Conservation (phyloP, 305 asterid genomes). For the Ajuga reptans region DNA sequence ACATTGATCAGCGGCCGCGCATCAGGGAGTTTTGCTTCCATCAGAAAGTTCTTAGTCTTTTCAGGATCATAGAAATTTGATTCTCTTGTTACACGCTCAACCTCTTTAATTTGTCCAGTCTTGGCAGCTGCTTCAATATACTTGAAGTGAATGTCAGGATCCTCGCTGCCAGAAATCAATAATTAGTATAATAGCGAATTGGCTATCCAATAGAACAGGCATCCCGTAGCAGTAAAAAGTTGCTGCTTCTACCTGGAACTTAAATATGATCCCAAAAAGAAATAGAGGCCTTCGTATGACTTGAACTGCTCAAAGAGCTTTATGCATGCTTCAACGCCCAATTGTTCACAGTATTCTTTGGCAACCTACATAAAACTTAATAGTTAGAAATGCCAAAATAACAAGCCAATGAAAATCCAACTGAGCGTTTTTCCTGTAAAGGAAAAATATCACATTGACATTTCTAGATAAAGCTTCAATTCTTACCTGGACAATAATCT, state of each 20-base stretch:
- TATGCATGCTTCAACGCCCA: conserved; percentile 92
- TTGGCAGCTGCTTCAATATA: conserved; percentile 98
- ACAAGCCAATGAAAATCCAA: background rate
- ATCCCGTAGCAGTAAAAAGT: background rate
- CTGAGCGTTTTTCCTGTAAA: background rate
- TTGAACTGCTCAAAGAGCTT: conserved; percentile 95
- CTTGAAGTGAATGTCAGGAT: conserved; percentile 96
- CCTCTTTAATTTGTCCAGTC: conserved; percentile 99
- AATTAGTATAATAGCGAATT: background rate
- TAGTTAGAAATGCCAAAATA: conserved; percentile 10
- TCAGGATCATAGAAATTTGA: conserved; percentile 93
- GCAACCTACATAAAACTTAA: conserved; percentile 56
- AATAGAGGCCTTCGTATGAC: conserved; percentile 93
- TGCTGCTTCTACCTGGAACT: conserved; percentile 67
- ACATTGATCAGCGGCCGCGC: conserved; percentile 96
- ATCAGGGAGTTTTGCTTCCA: conserved; percentile 99
- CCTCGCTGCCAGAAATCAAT: conserved; percentile 66
- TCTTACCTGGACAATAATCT: conserved; percentile 94
- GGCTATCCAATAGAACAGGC: background rate
- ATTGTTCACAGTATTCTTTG: conserved; percentile 93
- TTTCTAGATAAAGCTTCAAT: background rate
- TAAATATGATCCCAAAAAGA: conserved; percentile 95
- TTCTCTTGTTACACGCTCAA: conserved; percentile 97
- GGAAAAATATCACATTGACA: background rate
- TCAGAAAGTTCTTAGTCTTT: conserved; percentile 89